A percentile compares a stretch with the other conserved stretches of the same genome.
phyloP scores from a whole-genome alignment of 305 asterid species.

The Plantago coronopus region DNA sequence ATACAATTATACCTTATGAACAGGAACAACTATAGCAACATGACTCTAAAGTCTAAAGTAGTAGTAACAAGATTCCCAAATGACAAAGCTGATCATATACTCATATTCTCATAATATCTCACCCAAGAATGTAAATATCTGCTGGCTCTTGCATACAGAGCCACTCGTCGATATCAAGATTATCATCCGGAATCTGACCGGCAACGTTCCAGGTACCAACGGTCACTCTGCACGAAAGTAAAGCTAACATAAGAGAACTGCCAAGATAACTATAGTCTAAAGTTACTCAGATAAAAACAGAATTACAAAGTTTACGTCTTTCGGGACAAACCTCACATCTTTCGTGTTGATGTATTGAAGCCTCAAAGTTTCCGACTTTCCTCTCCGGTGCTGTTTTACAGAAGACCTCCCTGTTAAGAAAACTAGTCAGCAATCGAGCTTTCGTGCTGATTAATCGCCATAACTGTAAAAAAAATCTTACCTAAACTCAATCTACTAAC shows the following conservation, averaged over 20 bases:
- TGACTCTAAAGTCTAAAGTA: too few relatives aligned
- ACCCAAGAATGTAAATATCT: conserved; percentile 80
- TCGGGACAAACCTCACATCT: conserved; percentile 83
- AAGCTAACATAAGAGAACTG: conserved; percentile 6
- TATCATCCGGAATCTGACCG: conserved; percentile 63
- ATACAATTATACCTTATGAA: neutral
- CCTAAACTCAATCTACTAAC: too few relatives aligned
- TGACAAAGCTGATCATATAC: conserved; percentile 4
- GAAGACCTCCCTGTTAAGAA: conserved; percentile 38
- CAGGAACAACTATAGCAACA: too few relatives aligned
- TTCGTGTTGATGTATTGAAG: conserved; percentile 70
- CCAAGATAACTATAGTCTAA: neutral
- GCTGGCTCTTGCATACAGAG: conserved; percentile 75
- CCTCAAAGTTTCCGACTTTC: conserved; percentile 85
- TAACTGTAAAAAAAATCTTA: too few relatives aligned
- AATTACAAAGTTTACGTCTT: conserved; percentile 21
- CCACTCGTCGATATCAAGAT: conserved; percentile 89
- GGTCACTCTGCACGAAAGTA: conserved; percentile 46
- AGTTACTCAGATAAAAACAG: neutral
- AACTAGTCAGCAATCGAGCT: neutral
- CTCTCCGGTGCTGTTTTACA: conserved; percentile 68
- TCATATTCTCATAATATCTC: neutral
- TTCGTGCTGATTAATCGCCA: too few relatives aligned
- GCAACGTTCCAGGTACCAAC: conserved; percentile 95
- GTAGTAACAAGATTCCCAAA: neutral